phyloP scores from a whole-genome alignment of 352 stramenopile species.

The Globisporangium camurandrum region DNA sequence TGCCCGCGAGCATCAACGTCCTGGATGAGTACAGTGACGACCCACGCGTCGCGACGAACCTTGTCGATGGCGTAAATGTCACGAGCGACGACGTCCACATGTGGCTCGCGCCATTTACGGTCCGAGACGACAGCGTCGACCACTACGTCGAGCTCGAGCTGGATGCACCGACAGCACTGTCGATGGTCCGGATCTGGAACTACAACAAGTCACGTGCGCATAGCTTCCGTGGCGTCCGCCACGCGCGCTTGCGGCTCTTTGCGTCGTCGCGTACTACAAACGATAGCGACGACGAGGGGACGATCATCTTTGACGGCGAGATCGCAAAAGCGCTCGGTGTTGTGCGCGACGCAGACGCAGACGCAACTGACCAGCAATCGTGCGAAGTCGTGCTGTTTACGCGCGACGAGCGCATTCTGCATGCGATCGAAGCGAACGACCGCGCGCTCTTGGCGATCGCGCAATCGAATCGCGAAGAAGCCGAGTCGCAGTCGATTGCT shows the following conservation, averaged over 20 bases:
- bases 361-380: slow-evolving; percentile 41
- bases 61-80: slow-evolving; percentile 83
- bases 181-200: slow-evolving; percentile 89
- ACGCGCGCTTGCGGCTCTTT: slow-evolving; percentile 53
- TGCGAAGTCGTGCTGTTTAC: slow-evolving; percentile 88
- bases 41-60: slow-evolving; percentile 54
- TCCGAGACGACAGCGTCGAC: slow-evolving; percentile 22
- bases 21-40: slow-evolving; percentile 84
- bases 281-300: slow-evolving; percentile 4
- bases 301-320: slow-evolving; percentile 81
- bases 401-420: slow-evolving; percentile 44
- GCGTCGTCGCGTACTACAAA: background rate
- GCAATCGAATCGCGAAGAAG: slow-evolving; percentile 39
- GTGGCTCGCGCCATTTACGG: slow-evolving; percentile 83
- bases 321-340: slow-evolving; percentile 68
- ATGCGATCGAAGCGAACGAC: slow-evolving; percentile 69
- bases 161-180: slow-evolving; percentile 26
- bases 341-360: slow-evolving; percentile 35
- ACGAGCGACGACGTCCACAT: slow-evolving; percentile 90
- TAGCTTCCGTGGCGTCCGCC: slow-evolving; percentile 58
- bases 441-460: slow-evolving; percentile 16
- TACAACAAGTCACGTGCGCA: slow-evolving; percentile 90
- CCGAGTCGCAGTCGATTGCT: slow-evolving; percentile 28
- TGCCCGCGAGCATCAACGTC: slow-evolving; percentile 81
- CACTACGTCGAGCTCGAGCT: slow-evolving; percentile 63